These are phyloP conservation scores for Raffaelea ambrosiae DNA, from an alignment of 2,329 filamentous ascomycete species.

Conservation along the genomic window DNA sequence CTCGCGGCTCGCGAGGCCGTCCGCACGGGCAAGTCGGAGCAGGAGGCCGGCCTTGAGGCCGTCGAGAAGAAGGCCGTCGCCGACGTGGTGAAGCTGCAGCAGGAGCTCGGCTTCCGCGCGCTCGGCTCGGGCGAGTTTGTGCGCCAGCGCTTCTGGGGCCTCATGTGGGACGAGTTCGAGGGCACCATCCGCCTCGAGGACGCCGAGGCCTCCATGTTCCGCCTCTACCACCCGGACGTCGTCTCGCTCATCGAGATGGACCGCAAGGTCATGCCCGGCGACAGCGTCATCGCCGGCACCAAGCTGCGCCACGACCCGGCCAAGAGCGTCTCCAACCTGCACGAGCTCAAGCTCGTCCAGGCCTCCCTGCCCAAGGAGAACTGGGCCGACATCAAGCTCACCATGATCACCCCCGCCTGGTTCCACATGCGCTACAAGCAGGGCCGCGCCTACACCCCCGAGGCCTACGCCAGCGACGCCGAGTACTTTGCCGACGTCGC, in stretches of 20 bases:
- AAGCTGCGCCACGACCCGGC: slow-evolving; percentile 36
- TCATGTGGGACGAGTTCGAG: slow-evolving; percentile 45
- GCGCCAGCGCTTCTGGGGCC: slow-evolving; percentile 43
- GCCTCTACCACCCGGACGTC: slow-evolving; percentile 46
- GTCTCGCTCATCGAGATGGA: slow-evolving; percentile 44
- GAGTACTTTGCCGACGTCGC: slow-evolving; percentile 60
- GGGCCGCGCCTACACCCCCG: slow-evolving; percentile 45
- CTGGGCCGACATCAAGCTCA: slow-evolving; percentile 45
- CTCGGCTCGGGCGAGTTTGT: slow-evolving; percentile 65
- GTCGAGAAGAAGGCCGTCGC: slow-evolving; percentile 59
- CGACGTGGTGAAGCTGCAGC: slow-evolving; percentile 60
- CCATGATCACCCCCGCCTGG: slow-evolving; percentile 45
- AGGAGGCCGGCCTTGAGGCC: slow-evolving; percentile 46
- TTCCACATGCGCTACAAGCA: slow-evolving; percentile 49
- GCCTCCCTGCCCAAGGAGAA: slow-evolving; percentile 34
- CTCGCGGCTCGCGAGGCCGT: slow-evolving; percentile 45
- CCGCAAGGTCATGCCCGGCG: slow-evolving; percentile 46
- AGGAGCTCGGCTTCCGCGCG: slow-evolving; percentile 55
- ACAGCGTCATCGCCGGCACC: slow-evolving; percentile 41
- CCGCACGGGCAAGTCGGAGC: slow-evolving; percentile 43
- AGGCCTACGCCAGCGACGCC: slow-evolving; percentile 46
- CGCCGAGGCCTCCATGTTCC: slow-evolving; percentile 42
- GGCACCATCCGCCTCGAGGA: slow-evolving; percentile 40
- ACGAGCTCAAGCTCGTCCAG: slow-evolving; percentile 41
- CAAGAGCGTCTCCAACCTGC: slow-evolving; percentile 37